Evolutionary conservation across 768 basidiomycete species (phyloP).

Genomic region (Lepiota brunneoincarnata): DNA sequence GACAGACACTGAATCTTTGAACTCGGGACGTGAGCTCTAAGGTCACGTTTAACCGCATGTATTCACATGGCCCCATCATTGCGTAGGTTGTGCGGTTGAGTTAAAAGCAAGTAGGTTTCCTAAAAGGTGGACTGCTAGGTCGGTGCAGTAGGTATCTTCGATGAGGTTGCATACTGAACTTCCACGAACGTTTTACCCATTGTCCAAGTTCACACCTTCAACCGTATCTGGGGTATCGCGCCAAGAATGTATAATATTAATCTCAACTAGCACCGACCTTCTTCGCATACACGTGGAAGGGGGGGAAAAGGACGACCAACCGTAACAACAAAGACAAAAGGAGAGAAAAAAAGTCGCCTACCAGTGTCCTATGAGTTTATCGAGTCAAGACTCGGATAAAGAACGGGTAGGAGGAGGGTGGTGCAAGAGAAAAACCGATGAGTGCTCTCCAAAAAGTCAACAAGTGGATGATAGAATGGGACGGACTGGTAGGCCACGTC

Average conservation of each 20-base stretch:
- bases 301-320: slow-evolving; percentile 5
- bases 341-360: slow-evolving; percentile 2
- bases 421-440: background rate
- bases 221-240: too few species aligned
- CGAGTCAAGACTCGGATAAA: background rate
- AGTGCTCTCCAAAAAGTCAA: background rate
- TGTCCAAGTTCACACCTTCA: too few species aligned
- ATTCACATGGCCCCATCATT: too few species aligned
- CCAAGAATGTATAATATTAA: background rate
- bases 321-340: background rate
- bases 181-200: too few species aligned
- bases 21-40: too few species aligned
- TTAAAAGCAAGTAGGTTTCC: too few species aligned
- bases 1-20: too few species aligned
- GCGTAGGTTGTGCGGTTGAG: too few species aligned
- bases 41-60: too few species aligned
- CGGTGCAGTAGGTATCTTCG: too few species aligned
- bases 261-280: slow-evolving; percentile 10
- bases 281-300: background rate
- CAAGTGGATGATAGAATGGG: slow-evolving; percentile 6
- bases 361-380: background rate
- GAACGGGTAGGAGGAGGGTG: background rate
- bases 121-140: too few species aligned
- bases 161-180: too few species aligned
- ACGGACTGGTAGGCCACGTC: slow-evolving; percentile 13